phyloP scores from a whole-genome alignment of 2,329 filamentous ascomycete genomes.

The Calonectria pseudoreteaudii region DNA sequence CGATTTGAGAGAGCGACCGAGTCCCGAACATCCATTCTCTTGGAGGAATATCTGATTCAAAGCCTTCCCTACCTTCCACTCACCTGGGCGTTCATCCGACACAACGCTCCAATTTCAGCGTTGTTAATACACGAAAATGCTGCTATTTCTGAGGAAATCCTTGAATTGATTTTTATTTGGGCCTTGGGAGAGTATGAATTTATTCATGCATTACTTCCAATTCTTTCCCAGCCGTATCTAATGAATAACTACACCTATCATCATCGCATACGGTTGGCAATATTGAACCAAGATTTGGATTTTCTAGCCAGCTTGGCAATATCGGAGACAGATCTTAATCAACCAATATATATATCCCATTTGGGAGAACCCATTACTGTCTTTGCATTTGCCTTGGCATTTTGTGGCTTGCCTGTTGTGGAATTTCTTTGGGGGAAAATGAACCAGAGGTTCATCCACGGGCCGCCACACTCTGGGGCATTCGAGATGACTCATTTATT shows the following conservation, averaged over 20 bases:
- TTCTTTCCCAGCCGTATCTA: background rate
- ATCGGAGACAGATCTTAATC: background rate
- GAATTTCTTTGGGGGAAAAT: background rate
- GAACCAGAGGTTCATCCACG: background rate
- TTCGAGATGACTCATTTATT: background rate
- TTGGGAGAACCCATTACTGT: background rate
- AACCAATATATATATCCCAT: background rate
- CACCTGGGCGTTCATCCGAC: too few species aligned
- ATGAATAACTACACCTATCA: background rate
- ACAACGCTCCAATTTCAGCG: too few species aligned
- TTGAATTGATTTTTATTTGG: too few species aligned
- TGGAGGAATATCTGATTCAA: too few species aligned
- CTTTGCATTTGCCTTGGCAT: background rate
- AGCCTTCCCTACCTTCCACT: too few species aligned
- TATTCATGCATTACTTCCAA: background rate
- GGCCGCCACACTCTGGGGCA: background rate
- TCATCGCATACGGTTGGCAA: background rate
- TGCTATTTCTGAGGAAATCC: too few species aligned
- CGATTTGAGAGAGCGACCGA: too few species aligned
- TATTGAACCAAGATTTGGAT: background rate
- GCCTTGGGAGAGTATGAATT: background rate
- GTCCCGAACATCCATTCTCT: too few species aligned
- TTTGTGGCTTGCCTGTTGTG: background rate
- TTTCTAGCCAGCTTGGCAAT: background rate
- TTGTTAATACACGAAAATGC: too few species aligned